phyloP scores from a whole-genome alignment of 139 green algal species.

The Coelastrella sp. region DNA sequence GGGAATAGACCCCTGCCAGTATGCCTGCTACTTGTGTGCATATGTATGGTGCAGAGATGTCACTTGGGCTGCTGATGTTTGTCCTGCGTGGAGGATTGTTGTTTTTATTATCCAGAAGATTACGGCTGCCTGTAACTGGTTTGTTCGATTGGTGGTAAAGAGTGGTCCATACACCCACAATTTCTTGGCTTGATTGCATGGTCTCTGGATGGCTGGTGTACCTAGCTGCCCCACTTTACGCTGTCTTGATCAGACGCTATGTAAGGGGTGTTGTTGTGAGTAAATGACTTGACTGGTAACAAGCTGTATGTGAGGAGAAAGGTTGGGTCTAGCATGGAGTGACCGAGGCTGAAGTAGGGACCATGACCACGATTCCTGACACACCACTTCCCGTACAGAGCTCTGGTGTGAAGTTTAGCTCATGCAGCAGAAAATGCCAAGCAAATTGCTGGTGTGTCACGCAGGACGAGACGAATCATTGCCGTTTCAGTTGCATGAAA shows the following conservation, averaged over 20 bases:
- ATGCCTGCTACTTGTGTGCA: background rate
- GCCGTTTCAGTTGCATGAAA: no score
- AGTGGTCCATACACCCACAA: background rate
- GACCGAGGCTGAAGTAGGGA: no score
- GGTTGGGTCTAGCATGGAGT: background rate
- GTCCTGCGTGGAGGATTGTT: background rate
- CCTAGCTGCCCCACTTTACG: background rate
- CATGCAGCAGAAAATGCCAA: no score
- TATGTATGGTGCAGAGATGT: background rate
- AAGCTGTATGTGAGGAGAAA: background rate
- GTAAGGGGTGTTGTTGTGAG: background rate
- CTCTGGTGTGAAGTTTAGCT: no score
- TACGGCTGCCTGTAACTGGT: background rate
- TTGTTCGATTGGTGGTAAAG: background rate
- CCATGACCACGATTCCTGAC: no score
- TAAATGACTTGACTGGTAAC: background rate
- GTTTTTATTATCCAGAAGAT: background rate
- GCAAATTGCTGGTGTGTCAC: no score
- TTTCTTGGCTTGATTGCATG: background rate
- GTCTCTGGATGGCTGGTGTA: background rate
- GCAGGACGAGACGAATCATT: no score
- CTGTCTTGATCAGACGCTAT: background rate
- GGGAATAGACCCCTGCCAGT: background rate
- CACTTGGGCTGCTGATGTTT: background rate
- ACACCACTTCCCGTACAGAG: no score